These are phyloP conservation scores for Chytriomyces hyalinus DNA, from an alignment of 192 early-diverging fungal species.

Conservation along the genomic window DNA sequence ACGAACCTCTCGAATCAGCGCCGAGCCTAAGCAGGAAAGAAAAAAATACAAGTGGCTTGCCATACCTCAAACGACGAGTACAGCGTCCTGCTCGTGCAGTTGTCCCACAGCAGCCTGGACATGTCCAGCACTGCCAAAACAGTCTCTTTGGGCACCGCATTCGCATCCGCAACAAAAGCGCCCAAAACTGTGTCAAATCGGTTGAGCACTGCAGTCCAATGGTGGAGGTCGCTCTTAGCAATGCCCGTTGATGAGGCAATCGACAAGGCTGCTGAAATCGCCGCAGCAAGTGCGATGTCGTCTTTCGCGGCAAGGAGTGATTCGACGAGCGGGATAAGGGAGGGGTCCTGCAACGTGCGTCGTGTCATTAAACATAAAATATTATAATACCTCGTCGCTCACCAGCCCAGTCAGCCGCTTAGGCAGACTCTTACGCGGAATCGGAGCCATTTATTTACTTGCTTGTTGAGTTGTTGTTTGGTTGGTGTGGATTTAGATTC, in stretches of 20 bases:
- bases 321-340: no score
- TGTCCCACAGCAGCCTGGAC: slow-evolving; percentile 85
- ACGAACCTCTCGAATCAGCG: not conserved
- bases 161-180: slow-evolving; percentile 24
- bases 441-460: not conserved
- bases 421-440: not conserved
- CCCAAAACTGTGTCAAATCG: slow-evolving; percentile 86
- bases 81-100: slow-evolving; percentile 91
- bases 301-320: no score
- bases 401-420: not conserved
- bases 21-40: not conserved
- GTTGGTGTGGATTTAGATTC: no score
- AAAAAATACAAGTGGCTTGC: slow-evolving; percentile 26
- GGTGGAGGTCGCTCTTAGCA: slow-evolving; percentile 90
- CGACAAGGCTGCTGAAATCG: no score
- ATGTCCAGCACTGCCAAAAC: slow-evolving; percentile 74
- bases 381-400: not conserved
- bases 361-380: no score
- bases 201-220: slow-evolving; percentile 95
- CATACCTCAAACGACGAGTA: slow-evolving; percentile 92
- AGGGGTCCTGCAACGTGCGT: no score
- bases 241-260: slow-evolving; percentile 33
- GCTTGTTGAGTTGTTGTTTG: not conserved
- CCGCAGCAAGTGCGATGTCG: no score
- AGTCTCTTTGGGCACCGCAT: slow-evolving; percentile 49